Base-by-base conservation (phyloP, 2,329 filamentous ascomycete species). In the Talaromyces islandicus region DNA sequence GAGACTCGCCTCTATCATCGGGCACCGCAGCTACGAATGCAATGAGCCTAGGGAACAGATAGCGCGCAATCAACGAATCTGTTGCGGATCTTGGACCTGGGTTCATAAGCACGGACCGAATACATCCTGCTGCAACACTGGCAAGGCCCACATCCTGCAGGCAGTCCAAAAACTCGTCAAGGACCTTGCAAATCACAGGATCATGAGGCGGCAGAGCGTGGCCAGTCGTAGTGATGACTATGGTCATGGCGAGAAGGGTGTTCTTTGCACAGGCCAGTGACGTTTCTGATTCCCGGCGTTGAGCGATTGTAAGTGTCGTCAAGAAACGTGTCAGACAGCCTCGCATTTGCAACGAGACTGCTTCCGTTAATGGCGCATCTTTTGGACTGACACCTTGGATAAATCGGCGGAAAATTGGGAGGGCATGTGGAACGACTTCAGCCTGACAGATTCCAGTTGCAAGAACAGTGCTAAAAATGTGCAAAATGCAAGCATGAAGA, bases 381-480 rank as follows among this genome's bases (percentile, higher is more conserved):
- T 68, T 64, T 21, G 69, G 77, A 1, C 86, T 85, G 70, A 96
- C 88, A 68, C 86, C 90, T 51, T 85, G 85, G 62, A 97, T 83
- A 73, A 99, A 99, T 30, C 92, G 87, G 73, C 95, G 93, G 72
- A 99, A 87, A 46, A 92, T 95, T 0, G 94, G 91, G 17, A 99
- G 82, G 2, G 92, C 88, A 74, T 95, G 90, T 0, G 94, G 93
- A 0, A 97, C 88, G 32, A 97, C 91, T 41, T 91, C 83, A 27
- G 90, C 85, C 75, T 99, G 95, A 69, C 93, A 97, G 11, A 86
- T 82, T 0, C 90, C 88, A 0, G 92, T 97, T 14, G 90, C 89
- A 12, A 99, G 83, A 60, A 96, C 94, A 0, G 92, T 96, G 58
- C 91, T 89, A 71, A 97, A 97, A 59, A 97, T 96, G 77, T 99